Percentiles rank a stretch among this genome's conserved stretches.
Evolutionary conservation across 306 rosid genomes (phyloP).

Genomic region (Mimosa bimucronata): DNA sequence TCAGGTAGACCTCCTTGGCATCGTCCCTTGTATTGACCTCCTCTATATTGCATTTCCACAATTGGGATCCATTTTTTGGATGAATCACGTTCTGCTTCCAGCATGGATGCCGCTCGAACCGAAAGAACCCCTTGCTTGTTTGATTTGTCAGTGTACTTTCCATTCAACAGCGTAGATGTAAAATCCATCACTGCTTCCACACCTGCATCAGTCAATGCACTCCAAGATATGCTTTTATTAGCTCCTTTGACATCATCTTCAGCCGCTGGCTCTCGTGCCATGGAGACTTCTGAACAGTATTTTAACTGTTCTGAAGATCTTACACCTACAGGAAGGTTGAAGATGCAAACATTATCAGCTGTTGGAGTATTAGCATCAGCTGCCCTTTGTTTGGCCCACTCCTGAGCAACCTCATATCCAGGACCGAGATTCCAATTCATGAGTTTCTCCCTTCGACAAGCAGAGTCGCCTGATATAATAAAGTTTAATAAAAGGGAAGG

Average conservation of each 20-base stretch:
- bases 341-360: conserved; percentile 64
- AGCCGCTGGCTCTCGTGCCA: conserved; percentile 46
- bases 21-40: conserved; percentile 84
- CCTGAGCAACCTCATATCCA: conserved; percentile 77
- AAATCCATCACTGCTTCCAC: conserved; percentile 70
- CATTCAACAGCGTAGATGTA: conserved; percentile 66
- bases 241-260: conserved; percentile 49
- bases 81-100: conserved; percentile 94
- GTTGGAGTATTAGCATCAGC: conserved; percentile 48
- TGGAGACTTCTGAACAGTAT: conserved; percentile 47
- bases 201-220: conserved; percentile 58
- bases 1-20: conserved; percentile 99
- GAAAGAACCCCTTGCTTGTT: conserved; percentile 79
- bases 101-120: conserved; percentile 92
- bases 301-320: conserved; percentile 69
- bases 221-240: conserved; percentile 49
- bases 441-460: conserved; percentile 77
- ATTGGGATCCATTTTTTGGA: conserved; percentile 86
- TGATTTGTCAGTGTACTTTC: conserved; percentile 54
- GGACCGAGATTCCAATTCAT: conserved; percentile 76
- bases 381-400: conserved; percentile 82
- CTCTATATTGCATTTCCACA: conserved; percentile 89
- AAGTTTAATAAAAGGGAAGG: conserved; percentile 29
- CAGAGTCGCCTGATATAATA: conserved; percentile 45
- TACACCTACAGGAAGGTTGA: conserved; percentile 92